These are phyloP conservation scores for Entomortierella parvispora DNA, from an alignment of 192 early-diverging fungal genomes.

Conservation along the genomic window DNA sequence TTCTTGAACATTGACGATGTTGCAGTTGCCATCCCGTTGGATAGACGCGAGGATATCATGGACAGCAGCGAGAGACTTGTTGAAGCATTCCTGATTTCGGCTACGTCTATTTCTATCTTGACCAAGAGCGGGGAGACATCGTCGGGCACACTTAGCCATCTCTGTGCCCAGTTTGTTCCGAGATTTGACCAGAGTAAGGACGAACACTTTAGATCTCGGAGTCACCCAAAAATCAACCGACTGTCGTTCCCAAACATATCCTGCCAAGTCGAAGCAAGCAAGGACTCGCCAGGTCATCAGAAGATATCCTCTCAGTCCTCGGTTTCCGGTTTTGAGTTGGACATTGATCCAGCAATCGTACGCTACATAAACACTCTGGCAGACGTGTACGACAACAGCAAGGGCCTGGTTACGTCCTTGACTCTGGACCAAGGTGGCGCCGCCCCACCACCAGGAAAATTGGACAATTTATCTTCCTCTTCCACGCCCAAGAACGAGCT, in stretches of 20 bases:
- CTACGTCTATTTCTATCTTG: slow-evolving; percentile 64
- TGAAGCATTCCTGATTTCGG: slow-evolving; percentile 72
- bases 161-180: slow-evolving; percentile 76
- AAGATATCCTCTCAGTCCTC: slow-evolving; percentile 62
- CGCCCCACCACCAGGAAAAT: neutral
- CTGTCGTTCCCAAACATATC: slow-evolving; percentile 62
- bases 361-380: slow-evolving; percentile 71
- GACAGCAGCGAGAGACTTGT: slow-evolving; percentile 44
- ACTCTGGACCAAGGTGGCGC: slow-evolving; percentile 48
- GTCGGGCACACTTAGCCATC: slow-evolving; percentile 62
- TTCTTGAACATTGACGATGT: slow-evolving; percentile 64
- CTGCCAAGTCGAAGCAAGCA: slow-evolving; percentile 57
- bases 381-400: slow-evolving; percentile 70
- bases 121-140: slow-evolving; percentile 69
- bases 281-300: slow-evolving; percentile 49
- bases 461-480: neutral
- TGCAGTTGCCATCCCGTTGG: slow-evolving; percentile 71
- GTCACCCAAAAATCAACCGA: slow-evolving; percentile 65
- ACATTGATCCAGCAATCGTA: slow-evolving; percentile 73
- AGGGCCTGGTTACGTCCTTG: slow-evolving; percentile 64
- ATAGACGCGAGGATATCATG: slow-evolving; percentile 51
- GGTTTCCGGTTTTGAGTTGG: slow-evolving; percentile 78
- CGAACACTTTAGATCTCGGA: slow-evolving; percentile 62
- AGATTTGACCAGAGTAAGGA: slow-evolving; percentile 69
- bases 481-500: slow-evolving; percentile 16